Evolutionary conservation across 306 rosid genomes (phyloP).

Genomic region (Urtica urens): DNA sequence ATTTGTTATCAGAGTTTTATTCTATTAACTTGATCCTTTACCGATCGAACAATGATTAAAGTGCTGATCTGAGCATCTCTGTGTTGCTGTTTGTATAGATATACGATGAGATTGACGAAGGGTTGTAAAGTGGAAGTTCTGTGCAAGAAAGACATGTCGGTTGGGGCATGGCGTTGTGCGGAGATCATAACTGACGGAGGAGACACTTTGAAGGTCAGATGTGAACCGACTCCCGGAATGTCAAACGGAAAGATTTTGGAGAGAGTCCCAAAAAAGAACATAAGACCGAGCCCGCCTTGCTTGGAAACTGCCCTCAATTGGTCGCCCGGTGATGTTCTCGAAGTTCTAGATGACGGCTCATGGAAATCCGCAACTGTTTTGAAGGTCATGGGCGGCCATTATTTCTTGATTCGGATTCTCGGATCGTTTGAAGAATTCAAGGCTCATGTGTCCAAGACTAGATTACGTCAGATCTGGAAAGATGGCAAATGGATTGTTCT

Average conservation of each 20-base stretch:
- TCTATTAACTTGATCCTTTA: too few relatives aligned
- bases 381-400: constrained; percentile 22
- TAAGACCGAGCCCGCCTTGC: constrained; percentile 63
- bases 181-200: constrained; percentile 54
- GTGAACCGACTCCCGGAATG: constrained; percentile 14
- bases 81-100: constrained; percentile 1
- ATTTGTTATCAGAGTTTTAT: too few relatives aligned
- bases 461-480: constrained; percentile 54
- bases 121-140: constrained; percentile 68
- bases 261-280: constrained; percentile 48
- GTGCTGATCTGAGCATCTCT: not conserved
- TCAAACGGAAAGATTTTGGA: constrained; percentile 23
- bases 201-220: constrained; percentile 41
- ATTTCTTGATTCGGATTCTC: constrained; percentile 44
- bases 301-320: constrained; percentile 22
- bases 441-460: constrained; percentile 31
- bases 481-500: constrained; percentile 47
- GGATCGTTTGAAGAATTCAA: constrained; percentile 40
- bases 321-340: constrained; percentile 48
- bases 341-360: constrained; percentile 43
- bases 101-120: constrained; percentile 49
- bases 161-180: constrained; percentile 59
- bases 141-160: constrained; percentile 26
- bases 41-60: too few relatives aligned
- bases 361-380: constrained; percentile 56